These are phyloP conservation scores for Rhododendron mucronatum DNA, from an alignment of 148 eudicot species.

Conservation along the genomic window DNA sequence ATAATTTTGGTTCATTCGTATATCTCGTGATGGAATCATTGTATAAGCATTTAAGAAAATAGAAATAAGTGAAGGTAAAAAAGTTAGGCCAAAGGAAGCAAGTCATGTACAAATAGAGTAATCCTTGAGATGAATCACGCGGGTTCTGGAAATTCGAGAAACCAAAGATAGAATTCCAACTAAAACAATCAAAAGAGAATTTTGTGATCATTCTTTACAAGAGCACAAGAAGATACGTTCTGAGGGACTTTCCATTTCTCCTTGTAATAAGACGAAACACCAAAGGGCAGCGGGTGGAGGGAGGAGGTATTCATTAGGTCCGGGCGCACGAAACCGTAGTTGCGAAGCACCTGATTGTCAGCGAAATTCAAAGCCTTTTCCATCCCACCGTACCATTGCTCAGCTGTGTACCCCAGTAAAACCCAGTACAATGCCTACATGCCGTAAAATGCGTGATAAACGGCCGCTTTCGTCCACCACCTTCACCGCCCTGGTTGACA, in stretches of 20 bases:
- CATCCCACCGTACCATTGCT: not conserved
- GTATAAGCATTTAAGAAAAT: no score
- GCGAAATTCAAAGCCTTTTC: conserved; percentile 16
- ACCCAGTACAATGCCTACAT: not conserved
- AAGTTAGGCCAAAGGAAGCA: not conserved
- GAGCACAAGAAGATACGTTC: not conserved
- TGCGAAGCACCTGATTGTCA: conserved; percentile 23
- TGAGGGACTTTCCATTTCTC: not conserved
- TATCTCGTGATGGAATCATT: no score
- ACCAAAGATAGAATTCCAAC: not conserved
- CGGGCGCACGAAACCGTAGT: not conserved
- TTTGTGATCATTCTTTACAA: not conserved
- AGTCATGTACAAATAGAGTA: no score
- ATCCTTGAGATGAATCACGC: no score
- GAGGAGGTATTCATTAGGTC: not conserved
- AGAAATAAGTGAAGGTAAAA: no score
- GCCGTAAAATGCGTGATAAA: not conserved
- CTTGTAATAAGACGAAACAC: not conserved
- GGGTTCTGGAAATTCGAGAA: not conserved
- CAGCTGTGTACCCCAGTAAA: not conserved
- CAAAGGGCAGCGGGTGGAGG: not conserved
- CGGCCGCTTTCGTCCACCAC: not conserved
- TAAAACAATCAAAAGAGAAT: not conserved
- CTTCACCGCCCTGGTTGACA: conserved; percentile 11
- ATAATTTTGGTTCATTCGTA: no score